Percentiles rank a stretch among this genome's conserved stretches.
phyloP scores from a whole-genome alignment of 495 filamentous ascomycete species.

The Talaromyces stipitatus region DNA sequence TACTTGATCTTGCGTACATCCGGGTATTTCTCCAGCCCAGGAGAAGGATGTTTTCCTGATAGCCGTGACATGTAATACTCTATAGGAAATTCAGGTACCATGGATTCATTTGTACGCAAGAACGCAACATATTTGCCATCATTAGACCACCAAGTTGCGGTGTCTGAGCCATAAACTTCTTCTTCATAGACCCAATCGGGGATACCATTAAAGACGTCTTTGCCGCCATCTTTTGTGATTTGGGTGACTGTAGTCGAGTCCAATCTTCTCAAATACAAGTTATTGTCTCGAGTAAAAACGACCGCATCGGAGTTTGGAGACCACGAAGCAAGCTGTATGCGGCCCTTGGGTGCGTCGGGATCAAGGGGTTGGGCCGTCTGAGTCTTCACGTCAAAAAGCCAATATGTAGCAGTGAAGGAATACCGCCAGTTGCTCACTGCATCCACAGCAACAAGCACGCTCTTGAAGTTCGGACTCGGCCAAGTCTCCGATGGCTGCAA shows the following conservation, averaged over 20 bases:
- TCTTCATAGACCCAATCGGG: conserved; percentile 99
- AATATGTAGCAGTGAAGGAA: conserved; percentile 78
- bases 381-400: conserved; percentile 85
- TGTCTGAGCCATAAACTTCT: conserved; percentile 77
- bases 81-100: conserved; percentile 87
- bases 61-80: conserved; percentile 89
- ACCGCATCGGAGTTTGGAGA: conserved; percentile 79
- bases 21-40: conserved; percentile 82
- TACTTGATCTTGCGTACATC: conserved; percentile 93
- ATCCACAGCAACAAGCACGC: conserved; percentile 71
- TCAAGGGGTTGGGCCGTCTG: conserved; percentile 76
- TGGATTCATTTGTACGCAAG: conserved; percentile 83
- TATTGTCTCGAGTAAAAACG: conserved; percentile 80
- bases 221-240: conserved; percentile 80
- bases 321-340: conserved; percentile 83
- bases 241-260: conserved; percentile 50
- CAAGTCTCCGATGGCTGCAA: conserved; percentile 51
- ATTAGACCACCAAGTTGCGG: conserved; percentile 87
- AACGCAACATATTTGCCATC: conserved; percentile 87
- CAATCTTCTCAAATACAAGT: conserved; percentile 74
- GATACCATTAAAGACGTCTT: conserved; percentile 88
- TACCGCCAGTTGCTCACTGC: conserved; percentile 74
- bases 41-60: conserved; percentile 61
- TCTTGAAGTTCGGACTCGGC: conserved; percentile 78
- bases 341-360: conserved; percentile 53